These are phyloP conservation scores for Plasmodium coatneyi DNA, from an alignment of 169 alveolate species.

Conservation along the genomic window DNA sequence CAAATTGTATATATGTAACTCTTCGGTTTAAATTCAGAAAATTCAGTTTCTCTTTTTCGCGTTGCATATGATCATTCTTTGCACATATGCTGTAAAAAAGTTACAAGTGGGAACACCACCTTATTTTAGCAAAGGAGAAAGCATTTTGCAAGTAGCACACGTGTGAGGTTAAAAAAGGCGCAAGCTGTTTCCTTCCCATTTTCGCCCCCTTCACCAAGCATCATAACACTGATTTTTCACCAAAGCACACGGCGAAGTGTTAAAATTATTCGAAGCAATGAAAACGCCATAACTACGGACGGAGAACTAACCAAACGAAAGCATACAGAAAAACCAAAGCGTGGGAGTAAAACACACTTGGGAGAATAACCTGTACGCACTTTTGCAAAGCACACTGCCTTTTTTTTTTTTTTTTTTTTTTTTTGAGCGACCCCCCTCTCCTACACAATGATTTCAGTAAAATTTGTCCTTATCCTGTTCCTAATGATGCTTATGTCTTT, in stretches of 20 bases:
- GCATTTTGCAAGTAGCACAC: background rate
- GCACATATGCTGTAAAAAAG: background rate
- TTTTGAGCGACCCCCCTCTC: background rate
- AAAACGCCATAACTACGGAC: background rate
- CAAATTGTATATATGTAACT: background rate
- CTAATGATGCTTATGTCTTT: slow-evolving; percentile 16
- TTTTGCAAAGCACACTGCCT: background rate
- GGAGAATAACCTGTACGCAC: background rate
- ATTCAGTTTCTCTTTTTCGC: background rate
- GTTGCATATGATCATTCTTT: background rate
- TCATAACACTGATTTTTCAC: background rate
- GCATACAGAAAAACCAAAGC: background rate
- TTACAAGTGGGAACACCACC: background rate
- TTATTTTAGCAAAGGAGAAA: background rate
- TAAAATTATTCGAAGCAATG: background rate
- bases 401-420: slow-evolving; percentile 25
- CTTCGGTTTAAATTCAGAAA: background rate
- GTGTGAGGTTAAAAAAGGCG: background rate
- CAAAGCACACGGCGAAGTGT: background rate
- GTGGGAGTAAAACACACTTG: background rate
- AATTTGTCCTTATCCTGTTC: slow-evolving; percentile 14
- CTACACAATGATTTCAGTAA: slow-evolving; percentile 31
- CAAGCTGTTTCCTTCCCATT: background rate
- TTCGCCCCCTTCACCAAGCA: background rate
- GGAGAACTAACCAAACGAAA: background rate